These are phyloP conservation scores for Chamaecyparis obtusa DNA, from an alignment of 75 land plant genomes.

Conservation along the genomic window DNA sequence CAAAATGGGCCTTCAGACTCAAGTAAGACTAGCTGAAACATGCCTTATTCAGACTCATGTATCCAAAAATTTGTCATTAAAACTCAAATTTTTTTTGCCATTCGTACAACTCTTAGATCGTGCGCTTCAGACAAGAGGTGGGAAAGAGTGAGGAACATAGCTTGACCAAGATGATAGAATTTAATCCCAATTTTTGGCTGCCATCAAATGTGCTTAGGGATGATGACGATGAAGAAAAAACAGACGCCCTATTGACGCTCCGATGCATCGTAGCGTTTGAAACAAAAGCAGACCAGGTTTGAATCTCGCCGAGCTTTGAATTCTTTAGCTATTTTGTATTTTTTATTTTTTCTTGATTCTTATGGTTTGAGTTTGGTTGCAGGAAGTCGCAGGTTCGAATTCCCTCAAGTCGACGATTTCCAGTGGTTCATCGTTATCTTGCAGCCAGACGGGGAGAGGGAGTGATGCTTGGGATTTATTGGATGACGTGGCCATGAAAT, in stretches of 20 bases:
- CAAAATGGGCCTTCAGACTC: too few species aligned
- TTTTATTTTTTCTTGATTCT: neutral
- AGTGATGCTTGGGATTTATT: conserved; percentile 2
- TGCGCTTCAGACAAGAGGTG: too few species aligned
- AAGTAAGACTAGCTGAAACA: too few species aligned
- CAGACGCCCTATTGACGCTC: neutral
- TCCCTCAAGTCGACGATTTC: neutral
- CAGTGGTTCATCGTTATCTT: neutral
- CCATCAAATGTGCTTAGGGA: conserved; percentile 29
- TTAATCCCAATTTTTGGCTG: conserved; percentile 22
- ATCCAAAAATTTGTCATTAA: too few species aligned
- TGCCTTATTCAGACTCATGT: too few species aligned
- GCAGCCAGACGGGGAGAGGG: neutral
- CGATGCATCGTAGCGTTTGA: neutral
- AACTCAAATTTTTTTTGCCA: neutral
- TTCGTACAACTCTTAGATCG: neutral
- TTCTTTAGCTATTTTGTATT: neutral
- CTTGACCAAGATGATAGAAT: conserved; percentile 19
- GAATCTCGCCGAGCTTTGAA: neutral
- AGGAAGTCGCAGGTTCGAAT: neutral
- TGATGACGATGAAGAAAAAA: conserved; percentile 9
- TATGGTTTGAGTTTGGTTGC: neutral
- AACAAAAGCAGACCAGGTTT: neutral
- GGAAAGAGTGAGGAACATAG: neutral
- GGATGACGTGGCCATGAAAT: neutral